phyloP scores from a whole-genome alignment of 2,329 filamentous ascomycete genomes.

The Exutisphaerella laricina region DNA sequence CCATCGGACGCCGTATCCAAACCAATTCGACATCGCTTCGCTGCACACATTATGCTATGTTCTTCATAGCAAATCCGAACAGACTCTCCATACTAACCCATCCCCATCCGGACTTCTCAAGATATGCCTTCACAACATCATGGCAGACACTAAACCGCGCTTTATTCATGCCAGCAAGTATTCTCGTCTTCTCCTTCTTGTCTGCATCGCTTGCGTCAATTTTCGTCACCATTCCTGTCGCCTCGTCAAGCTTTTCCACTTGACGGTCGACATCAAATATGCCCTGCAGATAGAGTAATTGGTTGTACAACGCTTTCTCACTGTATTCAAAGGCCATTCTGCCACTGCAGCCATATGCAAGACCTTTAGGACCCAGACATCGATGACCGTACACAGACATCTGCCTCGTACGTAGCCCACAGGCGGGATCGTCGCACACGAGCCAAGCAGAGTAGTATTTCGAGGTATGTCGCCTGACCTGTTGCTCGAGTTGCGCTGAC shows the following conservation, averaged over 20 bases:
- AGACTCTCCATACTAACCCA: slow-evolving; percentile 46
- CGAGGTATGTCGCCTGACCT: slow-evolving; percentile 70
- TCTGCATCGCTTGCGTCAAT: slow-evolving; percentile 41
- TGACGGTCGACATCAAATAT: slow-evolving; percentile 89
- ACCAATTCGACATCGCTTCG: too few relatives aligned
- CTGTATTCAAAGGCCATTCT: slow-evolving; percentile 82
- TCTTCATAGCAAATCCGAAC: slow-evolving; percentile 41
- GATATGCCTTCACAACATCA: slow-evolving; percentile 60
- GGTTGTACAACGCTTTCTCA: slow-evolving; percentile 91
- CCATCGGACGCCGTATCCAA: too few relatives aligned
- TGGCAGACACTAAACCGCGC: slow-evolving; percentile 70
- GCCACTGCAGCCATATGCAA: slow-evolving; percentile 77
- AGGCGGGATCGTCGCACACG: slow-evolving; percentile 81
- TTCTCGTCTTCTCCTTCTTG: slow-evolving; percentile 54
- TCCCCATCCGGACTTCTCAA: slow-evolving; percentile 36
- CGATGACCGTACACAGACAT: slow-evolving; percentile 89
- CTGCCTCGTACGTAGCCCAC: slow-evolving; percentile 79
- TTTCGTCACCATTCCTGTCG: slow-evolving; percentile 28
- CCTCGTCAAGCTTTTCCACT: slow-evolving; percentile 39
- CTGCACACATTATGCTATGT: slow-evolving; percentile 4
- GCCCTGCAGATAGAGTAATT: slow-evolving; percentile 78
- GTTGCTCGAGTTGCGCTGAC: slow-evolving; percentile 79
- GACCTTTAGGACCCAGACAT: slow-evolving; percentile 80
- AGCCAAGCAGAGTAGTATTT: slow-evolving; percentile 92
- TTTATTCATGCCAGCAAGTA: slow-evolving; percentile 80